Percentiles rank a stretch among this genome's conserved stretches.
These are phyloP conservation scores for Spinellus fusiger DNA, from an alignment of 192 early-diverging fungal species.

Conservation along the genomic window DNA sequence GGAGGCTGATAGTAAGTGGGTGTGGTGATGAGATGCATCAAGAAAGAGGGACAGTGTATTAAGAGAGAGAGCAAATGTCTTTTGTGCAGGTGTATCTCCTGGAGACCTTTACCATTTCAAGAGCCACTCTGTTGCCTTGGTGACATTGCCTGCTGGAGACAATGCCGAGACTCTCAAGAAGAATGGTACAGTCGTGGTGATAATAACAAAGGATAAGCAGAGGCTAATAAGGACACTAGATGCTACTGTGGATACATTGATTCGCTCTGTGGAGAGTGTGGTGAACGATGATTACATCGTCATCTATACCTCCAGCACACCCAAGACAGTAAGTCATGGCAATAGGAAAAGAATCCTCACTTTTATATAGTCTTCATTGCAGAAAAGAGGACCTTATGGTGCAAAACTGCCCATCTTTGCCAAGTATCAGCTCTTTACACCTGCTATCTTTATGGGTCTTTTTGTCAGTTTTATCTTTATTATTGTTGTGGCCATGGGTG, in stretches of 20 bases:
- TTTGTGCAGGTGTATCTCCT: background rate
- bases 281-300: constrained; percentile 24
- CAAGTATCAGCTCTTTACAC: constrained; percentile 32
- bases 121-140: constrained; percentile 11
- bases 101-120: constrained; percentile 4
- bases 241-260: constrained; percentile 9
- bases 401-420: constrained; percentile 26
- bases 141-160: constrained; percentile 10
- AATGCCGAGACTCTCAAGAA: constrained; percentile 11
- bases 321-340: constrained; percentile 15
- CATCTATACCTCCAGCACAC: constrained; percentile 30
- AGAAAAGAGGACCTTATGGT: background rate
- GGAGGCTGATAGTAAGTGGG: constrained; percentile 21
- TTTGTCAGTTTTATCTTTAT: constrained; percentile 23
- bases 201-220: background rate
- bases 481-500: constrained; percentile 21
- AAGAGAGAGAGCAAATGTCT: background rate
- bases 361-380: background rate
- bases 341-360: background rate
- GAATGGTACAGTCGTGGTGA: constrained; percentile 20
- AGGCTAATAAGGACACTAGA: constrained; percentile 9
- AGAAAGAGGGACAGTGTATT: background rate
- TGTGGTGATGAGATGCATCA: background rate
- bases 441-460: constrained; percentile 31
- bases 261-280: constrained; percentile 12